These are phyloP conservation scores for Xenoacremonium recifei DNA, from an alignment of 2,329 filamentous ascomycete species.

Conservation along the genomic window DNA sequence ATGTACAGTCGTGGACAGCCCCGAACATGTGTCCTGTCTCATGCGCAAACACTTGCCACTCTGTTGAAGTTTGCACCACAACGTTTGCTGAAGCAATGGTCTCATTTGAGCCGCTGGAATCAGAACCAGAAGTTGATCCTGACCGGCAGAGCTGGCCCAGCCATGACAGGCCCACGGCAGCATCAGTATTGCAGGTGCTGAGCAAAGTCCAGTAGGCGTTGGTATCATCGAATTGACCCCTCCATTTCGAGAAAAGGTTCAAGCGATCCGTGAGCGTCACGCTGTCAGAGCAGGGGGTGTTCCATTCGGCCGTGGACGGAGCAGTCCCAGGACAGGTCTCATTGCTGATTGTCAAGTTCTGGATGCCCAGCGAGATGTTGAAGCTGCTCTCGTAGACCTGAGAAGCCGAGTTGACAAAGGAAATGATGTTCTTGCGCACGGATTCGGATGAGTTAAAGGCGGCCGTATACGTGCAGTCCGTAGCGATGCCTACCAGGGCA, in stretches of 20 bases:
- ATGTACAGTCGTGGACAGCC: slow-evolving; percentile 88
- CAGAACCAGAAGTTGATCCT: slow-evolving; percentile 53
- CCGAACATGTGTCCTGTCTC: slow-evolving; percentile 94
- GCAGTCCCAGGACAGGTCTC: slow-evolving; percentile 70
- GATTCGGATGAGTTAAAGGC: slow-evolving; percentile 64
- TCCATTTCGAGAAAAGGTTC: slow-evolving; percentile 86
- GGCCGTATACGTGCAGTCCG: slow-evolving; percentile 84
- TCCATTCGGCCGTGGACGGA: slow-evolving; percentile 74
- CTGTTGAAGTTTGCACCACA: slow-evolving; percentile 75
- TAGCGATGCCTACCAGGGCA: slow-evolving; percentile 86
- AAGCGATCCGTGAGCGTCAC: slow-evolving; percentile 73
- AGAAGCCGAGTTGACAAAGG: slow-evolving; percentile 82
- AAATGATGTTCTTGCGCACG: slow-evolving; percentile 73
- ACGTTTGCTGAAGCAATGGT: slow-evolving; percentile 86
- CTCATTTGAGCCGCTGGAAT: slow-evolving; percentile 55
- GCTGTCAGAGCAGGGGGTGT: slow-evolving; percentile 66
- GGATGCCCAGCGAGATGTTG: slow-evolving; percentile 89
- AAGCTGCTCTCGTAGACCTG: slow-evolving; percentile 86
- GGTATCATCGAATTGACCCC: slow-evolving; percentile 70
- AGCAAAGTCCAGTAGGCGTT: slow-evolving; percentile 95
- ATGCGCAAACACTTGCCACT: slow-evolving; percentile 96
- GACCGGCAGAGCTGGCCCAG: slow-evolving; percentile 78
- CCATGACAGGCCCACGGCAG: slow-evolving; percentile 91
- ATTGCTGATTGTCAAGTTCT: slow-evolving; percentile 78
- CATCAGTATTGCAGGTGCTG: slow-evolving; percentile 75